These are phyloP conservation scores for Hippophae rhamnoides DNA, from an alignment of 306 rosid species.

Conservation along the genomic window DNA sequence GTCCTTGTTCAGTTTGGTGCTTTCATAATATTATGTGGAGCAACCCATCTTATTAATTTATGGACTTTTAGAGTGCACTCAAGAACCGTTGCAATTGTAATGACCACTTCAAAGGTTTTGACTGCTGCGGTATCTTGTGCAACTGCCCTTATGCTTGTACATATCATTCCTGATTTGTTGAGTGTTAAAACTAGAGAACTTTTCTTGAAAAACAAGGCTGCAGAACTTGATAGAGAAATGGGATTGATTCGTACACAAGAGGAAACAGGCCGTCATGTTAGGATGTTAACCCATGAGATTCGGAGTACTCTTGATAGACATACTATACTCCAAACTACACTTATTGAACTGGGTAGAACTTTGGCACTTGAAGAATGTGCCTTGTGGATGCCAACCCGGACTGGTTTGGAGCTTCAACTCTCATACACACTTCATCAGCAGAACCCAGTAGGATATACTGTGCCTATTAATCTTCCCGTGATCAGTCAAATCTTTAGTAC, in stretches of 20 bases:
- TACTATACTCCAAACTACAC: slow-evolving; percentile 62
- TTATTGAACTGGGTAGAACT: slow-evolving; percentile 71
- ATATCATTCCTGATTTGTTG: slow-evolving; percentile 68
- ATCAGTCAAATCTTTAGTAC: slow-evolving; percentile 72
- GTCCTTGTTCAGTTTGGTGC: slow-evolving; percentile 86
- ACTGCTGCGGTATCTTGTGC: slow-evolving; percentile 74
- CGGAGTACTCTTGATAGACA: slow-evolving; percentile 75
- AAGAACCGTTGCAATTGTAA: slow-evolving; percentile 56
- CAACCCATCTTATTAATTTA: slow-evolving; percentile 61
- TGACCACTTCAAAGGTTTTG: slow-evolving; percentile 61
- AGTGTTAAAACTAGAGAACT: slow-evolving; percentile 68
- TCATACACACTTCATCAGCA: slow-evolving; percentile 89
- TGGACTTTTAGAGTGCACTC: slow-evolving; percentile 60
- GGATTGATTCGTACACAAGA: slow-evolving; percentile 73
- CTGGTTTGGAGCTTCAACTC: slow-evolving; percentile 94
- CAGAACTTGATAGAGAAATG: slow-evolving; percentile 75
- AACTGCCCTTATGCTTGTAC: slow-evolving; percentile 76
- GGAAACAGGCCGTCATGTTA: slow-evolving; percentile 77
- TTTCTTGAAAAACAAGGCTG: slow-evolving; percentile 74
- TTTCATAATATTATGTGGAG: slow-evolving; percentile 73
- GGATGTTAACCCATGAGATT: slow-evolving; percentile 76
- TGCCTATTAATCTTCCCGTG: slow-evolving; percentile 90
- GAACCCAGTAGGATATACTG: slow-evolving; percentile 81
- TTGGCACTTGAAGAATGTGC: slow-evolving; percentile 93
- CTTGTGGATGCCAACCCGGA: slow-evolving; percentile 94